Evolutionary conservation across 2,329 filamentous ascomycete genomes (phyloP).

Genomic region (Colletotrichum lupini): DNA sequence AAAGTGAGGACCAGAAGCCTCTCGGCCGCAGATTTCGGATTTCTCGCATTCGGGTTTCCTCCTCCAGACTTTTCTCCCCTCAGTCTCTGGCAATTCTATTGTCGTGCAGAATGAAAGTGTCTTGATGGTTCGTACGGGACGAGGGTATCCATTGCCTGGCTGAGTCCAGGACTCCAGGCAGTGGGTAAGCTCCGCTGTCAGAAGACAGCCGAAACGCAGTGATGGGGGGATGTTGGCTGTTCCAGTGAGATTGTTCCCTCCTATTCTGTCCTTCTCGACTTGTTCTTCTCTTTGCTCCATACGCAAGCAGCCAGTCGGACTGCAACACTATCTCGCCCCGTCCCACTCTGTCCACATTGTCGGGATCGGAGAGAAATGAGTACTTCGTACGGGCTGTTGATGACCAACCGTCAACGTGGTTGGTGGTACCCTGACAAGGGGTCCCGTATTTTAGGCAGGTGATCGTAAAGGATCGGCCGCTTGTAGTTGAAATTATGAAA

Average conservation of each 20-base stretch:
- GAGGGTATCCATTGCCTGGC: not conserved
- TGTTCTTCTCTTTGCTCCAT: slow-evolving; percentile 9
- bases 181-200: slow-evolving; percentile 13
- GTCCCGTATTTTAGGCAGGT: slow-evolving; percentile 27
- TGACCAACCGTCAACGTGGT: slow-evolving; percentile 31
- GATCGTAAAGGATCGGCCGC: slow-evolving; percentile 27
- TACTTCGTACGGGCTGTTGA: not conserved
- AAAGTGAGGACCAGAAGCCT: not conserved
- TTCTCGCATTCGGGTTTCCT: slow-evolving; percentile 3
- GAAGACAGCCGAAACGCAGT: not conserved
- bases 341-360: slow-evolving; percentile 33
- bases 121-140: not conserved
- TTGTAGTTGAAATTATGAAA: slow-evolving; percentile 18
- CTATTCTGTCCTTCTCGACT: slow-evolving; percentile 15
- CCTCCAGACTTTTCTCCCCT: not conserved
- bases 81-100: not conserved
- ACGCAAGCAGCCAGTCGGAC: slow-evolving; percentile 28
- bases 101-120: not conserved
- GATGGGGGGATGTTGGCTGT: not conserved
- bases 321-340: slow-evolving; percentile 17
- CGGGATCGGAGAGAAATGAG: slow-evolving; percentile 29
- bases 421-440: slow-evolving; percentile 20
- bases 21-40: slow-evolving; percentile 4
- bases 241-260: not conserved
- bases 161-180: not conserved